Conservation (phyloP, 2,329 filamentous ascomycete species). For the Arthrinium phaeospermum region DNA sequence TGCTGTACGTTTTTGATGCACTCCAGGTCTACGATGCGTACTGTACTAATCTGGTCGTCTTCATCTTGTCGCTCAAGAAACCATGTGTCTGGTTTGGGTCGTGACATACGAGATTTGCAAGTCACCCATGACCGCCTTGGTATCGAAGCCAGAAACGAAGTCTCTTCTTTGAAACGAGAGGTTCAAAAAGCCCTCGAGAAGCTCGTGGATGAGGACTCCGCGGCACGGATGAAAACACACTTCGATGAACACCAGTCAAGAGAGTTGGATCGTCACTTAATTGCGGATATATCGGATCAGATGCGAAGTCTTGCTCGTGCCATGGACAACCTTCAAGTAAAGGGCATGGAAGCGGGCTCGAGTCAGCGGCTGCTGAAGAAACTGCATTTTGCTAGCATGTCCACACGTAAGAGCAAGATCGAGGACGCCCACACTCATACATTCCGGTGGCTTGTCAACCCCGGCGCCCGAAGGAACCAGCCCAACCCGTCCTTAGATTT, state of each 20-base stretch:
- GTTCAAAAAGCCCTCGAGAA: neutral
- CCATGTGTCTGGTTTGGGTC: neutral
- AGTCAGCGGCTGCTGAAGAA: neutral
- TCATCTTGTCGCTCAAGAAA: too few relatives aligned
- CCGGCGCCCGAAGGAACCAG: too few relatives aligned
- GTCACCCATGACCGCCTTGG: neutral
- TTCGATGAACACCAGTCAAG: neutral
- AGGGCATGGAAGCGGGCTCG: neutral
- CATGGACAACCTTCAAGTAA: neutral
- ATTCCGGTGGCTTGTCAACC: neutral
- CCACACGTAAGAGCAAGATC: neutral
- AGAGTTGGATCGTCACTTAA: too few relatives aligned
- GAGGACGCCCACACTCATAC: too few relatives aligned
- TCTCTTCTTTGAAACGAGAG: neutral
- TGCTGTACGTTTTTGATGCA: neutral
- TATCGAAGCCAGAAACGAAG: neutral
- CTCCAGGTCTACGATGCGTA: too few relatives aligned
- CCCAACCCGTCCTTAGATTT: neutral
- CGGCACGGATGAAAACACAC: neutral
- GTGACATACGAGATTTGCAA: neutral
- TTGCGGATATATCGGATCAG: too few relatives aligned
- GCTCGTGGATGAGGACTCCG: neutral
- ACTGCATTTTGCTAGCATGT: neutral
- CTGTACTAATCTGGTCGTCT: too few relatives aligned
- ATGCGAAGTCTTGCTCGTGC: neutral